Evolutionary conservation across 2,329 filamentous ascomycete species (phyloP), one percentile per base, ranked within the genome.

Genomic region (Knufia fluminis): DNA sequence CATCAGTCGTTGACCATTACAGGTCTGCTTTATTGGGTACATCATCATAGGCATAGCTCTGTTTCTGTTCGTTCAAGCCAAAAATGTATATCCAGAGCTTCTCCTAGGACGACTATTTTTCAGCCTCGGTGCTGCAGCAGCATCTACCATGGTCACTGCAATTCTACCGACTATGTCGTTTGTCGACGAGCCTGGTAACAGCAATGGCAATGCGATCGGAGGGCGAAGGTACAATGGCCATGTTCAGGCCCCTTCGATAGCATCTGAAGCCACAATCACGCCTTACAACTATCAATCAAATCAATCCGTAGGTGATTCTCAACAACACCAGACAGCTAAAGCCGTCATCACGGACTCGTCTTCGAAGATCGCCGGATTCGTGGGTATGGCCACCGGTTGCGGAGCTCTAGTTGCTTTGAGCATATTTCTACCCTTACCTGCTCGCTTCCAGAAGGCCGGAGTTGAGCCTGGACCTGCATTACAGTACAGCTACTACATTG

Each of bases 61-160:
- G 52, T 77, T 85, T 40, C 65, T 89, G 12, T 86, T 95, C 61
- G 90, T 96, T 22, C 87, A 94, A 73, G 87, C 87, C 23, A 76
- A 73, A 58, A 88, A 90, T 67, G 80, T 96, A 7, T 96, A 95
- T 67, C 91, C 92, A 8, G 83, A 94, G 64, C 72, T 98, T 57
- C 71, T 97, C 48, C 71, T 96, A 36, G 89, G 86, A 48, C 78
- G 92, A 57, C 72, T 97, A 45, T 72, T 94, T 49, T 98, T 98
- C 68, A 92, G 90, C 57, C 60, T 96, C 16, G 92, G 92, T 20
- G 92, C 86, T 17, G 89, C 90, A n/a, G 92, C 91, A 19, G 82
- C 86, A 75, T 90, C 89, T 12, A 97, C 92, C 1, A 98, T 98
- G 92, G 92, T 98, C 17, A 97, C 92, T 7, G 92, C 92, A 2